A percentile compares a stretch with the other conserved stretches of the same genome.
phyloP scores from a whole-genome alignment of 495 filamentous ascomycete species.

The Rostrohypoxylon terebratum region DNA sequence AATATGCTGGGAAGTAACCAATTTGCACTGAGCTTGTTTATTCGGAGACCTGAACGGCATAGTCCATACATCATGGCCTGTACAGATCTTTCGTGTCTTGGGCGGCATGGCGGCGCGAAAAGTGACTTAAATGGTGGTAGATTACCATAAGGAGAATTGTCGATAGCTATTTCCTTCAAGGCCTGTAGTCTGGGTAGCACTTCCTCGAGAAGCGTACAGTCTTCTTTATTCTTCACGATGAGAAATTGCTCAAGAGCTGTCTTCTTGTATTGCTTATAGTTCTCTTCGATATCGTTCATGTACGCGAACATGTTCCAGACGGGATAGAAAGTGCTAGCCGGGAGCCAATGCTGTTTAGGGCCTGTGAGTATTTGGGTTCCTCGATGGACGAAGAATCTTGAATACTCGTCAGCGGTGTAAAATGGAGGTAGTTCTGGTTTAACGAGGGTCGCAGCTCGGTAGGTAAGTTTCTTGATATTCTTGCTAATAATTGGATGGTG shows the following conservation, averaged over 20 bases:
- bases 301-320: neutral
- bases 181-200: conserved; percentile 4
- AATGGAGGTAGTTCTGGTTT: neutral
- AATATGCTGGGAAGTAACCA: neutral
- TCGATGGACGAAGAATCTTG: neutral
- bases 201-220: neutral
- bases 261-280: neutral
- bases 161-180: conserved; percentile 3
- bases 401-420: neutral
- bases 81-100: neutral
- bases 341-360: conserved; percentile 1
- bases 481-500: conserved; percentile 14
- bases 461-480: conserved; percentile 9
- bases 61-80: neutral
- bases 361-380: neutral
- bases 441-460: neutral
- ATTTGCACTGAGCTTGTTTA: neutral
- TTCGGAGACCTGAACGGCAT: neutral
- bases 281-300: conserved; percentile 4
- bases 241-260: neutral
- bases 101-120: neutral
- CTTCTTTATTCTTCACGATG: neutral
- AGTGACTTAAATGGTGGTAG: neutral
- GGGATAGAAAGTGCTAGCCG: neutral
- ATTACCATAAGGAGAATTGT: neutral